These are phyloP conservation scores for Trichodelitschia bisporula DNA, from an alignment of 495 filamentous ascomycete species.

Conservation along the genomic window DNA sequence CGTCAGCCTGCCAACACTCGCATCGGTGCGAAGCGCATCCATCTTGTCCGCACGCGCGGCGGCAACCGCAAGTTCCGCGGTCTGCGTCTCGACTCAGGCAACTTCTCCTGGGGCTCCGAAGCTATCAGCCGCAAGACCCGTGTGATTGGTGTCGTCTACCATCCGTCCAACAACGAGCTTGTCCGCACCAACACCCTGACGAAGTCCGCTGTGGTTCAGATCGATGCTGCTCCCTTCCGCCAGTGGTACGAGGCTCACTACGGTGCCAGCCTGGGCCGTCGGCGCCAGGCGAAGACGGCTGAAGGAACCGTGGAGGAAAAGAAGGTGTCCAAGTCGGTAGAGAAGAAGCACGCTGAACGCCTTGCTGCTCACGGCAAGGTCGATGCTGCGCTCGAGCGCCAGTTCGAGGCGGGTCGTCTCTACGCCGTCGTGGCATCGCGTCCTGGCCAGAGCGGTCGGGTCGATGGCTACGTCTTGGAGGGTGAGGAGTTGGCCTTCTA, in stretches of 20 bases:
- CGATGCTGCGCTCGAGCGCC: constrained; percentile 72
- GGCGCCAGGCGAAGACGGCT: constrained; percentile 50
- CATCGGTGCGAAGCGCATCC: constrained; percentile 96
- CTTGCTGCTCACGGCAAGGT: constrained; percentile 70
- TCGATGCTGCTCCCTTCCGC: constrained; percentile 95
- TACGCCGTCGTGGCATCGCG: constrained; percentile 77
- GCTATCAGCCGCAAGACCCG: constrained; percentile 92
- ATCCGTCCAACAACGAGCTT: constrained; percentile 99
- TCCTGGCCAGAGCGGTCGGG: constrained; percentile 88
- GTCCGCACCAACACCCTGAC: constrained; percentile 99
- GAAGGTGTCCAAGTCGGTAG: constrained; percentile 79
- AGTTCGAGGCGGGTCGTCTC: constrained; percentile 96
- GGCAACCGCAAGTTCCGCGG: constrained; percentile 99
- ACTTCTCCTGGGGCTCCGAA: constrained; percentile 98
- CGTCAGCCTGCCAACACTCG: constrained; percentile 97
- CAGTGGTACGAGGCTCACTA: constrained; percentile 99
- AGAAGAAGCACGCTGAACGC: constrained; percentile 86
- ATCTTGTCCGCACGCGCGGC: constrained; percentile 94
- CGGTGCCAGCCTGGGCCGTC: constrained; percentile 63
- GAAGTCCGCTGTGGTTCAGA: constrained; percentile 91
- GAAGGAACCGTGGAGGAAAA: constrained; percentile 24
- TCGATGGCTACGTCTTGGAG: constrained; percentile 95
- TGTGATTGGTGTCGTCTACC: constrained; percentile 92
- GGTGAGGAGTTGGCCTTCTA: constrained; percentile 99
- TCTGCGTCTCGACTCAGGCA: constrained; percentile 95